A percentile compares a stretch with the other conserved stretches of the same genome.
These are phyloP conservation scores for Earliella scabrosa DNA, from an alignment of 1,284 basidiomycete genomes.

Conservation along the genomic window DNA sequence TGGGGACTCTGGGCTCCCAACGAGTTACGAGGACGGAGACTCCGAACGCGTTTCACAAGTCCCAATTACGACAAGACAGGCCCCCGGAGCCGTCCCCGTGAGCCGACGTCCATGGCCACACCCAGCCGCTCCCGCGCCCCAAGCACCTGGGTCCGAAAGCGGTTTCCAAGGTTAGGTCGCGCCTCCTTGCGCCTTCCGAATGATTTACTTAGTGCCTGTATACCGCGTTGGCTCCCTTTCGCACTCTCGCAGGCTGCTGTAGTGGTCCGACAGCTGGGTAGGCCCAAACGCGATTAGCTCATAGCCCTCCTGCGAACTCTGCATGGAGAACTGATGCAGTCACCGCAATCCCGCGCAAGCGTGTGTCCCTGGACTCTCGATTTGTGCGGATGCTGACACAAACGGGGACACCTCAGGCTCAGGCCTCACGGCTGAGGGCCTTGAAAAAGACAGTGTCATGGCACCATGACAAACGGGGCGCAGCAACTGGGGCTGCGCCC, in stretches of 20 bases:
- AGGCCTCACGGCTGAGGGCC: background rate
- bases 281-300: conserved; percentile 18
- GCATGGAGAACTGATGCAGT: conserved; percentile 7
- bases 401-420: background rate
- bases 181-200: too few relatives aligned
- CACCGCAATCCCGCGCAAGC: conserved; percentile 4
- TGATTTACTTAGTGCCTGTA: too few relatives aligned
- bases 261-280: background rate
- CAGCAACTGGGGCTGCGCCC: conserved; percentile 1
- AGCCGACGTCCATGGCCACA: background rate
- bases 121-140: background rate
- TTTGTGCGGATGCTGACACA: background rate
- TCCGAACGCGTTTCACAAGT: conserved; percentile 22
- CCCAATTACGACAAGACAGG: conserved; percentile 16
- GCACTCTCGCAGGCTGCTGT: background rate
- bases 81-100: conserved; percentile 1
- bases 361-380: background rate
- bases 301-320: conserved; percentile 12
- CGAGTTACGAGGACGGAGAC: conserved; percentile 5
- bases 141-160: background rate
- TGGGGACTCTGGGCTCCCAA: conserved; percentile 4
- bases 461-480: background rate
- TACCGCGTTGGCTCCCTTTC: background rate
- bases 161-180: background rate
- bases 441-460: background rate